phyloP scores from a whole-genome alignment of 352 stramenopile genomes.

The Phytophthora foliorum region DNA sequence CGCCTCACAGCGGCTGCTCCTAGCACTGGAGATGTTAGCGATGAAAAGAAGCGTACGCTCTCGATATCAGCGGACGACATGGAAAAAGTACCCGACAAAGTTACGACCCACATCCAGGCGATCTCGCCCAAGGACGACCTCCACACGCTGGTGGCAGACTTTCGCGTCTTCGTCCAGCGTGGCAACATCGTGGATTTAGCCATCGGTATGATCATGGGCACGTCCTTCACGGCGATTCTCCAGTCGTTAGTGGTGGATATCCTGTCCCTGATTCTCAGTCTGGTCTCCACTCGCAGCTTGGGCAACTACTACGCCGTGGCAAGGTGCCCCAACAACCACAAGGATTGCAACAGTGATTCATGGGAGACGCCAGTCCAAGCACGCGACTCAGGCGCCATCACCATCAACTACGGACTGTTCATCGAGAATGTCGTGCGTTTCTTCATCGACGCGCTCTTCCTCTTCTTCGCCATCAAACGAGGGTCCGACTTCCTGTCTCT shows the following conservation, averaged over 20 bases:
- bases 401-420: conserved; percentile 72
- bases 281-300: conserved; percentile 65
- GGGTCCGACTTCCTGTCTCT: conserved; percentile 21
- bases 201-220: conserved; percentile 67
- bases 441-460: conserved; percentile 68
- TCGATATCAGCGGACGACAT: conserved; percentile 12
- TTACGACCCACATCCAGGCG: conserved; percentile 11
- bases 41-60: conserved; percentile 4
- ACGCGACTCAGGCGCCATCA: conserved; percentile 54
- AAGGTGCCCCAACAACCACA: conserved; percentile 44
- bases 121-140: conserved; percentile 15
- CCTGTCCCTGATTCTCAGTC: conserved; percentile 66
- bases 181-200: conserved; percentile 73
- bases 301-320: conserved; percentile 64
- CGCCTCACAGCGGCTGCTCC: neutral
- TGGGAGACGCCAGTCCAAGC: conserved; percentile 60
- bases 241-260: conserved; percentile 75
- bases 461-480: conserved; percentile 75
- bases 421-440: conserved; percentile 73
- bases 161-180: conserved; percentile 67
- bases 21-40: neutral
- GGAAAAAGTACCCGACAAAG: conserved; percentile 15
- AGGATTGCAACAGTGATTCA: conserved; percentile 45
- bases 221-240: conserved; percentile 66
- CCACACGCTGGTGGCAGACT: conserved; percentile 41